Evolutionary conservation across 2,329 filamentous ascomycete genomes (phyloP).

Genomic region (Biscogniauxia sp.): DNA sequence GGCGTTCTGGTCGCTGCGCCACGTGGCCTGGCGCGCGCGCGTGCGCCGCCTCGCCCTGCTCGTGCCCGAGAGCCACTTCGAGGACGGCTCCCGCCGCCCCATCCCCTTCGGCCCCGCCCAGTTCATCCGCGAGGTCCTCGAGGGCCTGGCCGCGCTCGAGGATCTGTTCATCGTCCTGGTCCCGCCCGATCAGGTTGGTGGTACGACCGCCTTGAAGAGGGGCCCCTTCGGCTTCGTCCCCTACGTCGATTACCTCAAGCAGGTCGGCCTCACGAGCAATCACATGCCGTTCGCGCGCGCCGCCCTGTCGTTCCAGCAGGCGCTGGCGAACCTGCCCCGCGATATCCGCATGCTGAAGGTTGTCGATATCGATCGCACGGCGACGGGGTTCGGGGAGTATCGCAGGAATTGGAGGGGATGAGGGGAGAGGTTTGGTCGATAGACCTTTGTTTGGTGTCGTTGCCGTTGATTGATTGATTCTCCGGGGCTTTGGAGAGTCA

Average conservation of each 20-base stretch:
- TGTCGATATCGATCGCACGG: conserved; percentile 15
- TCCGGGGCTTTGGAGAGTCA: no score
- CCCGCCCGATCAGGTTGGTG: conserved; percentile 1
- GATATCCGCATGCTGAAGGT: conserved; percentile 15
- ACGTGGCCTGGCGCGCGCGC: conserved; percentile 16
- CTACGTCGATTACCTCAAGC: conserved; percentile 19
- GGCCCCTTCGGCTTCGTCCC: conserved; percentile 19
- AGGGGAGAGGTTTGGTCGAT: no score
- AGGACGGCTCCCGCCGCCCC: conserved; percentile 5
- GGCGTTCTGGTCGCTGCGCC: conserved; percentile 19
- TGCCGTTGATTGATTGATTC: no score
- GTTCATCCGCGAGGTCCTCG: conserved; percentile 18
- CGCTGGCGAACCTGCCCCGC: conserved; percentile 3
- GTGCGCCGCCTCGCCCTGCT: conserved; percentile 25
- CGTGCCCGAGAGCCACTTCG: conserved; percentile 17
- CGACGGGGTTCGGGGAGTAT: conserved; percentile 3
- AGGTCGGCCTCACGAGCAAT: conserved; percentile 11
- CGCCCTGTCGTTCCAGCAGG: conserved; percentile 16
- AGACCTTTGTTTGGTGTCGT: no score
- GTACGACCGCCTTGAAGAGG: no score
- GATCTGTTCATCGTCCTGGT: conserved; percentile 17
- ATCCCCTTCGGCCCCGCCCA: conserved; percentile 17
- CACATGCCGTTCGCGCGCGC: conserved; percentile 17
- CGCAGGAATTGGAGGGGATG: background rate
- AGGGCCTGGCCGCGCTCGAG: conserved; percentile 11